Conservation (phyloP, 345 rosid species). For the Litchi chinensis region DNA sequence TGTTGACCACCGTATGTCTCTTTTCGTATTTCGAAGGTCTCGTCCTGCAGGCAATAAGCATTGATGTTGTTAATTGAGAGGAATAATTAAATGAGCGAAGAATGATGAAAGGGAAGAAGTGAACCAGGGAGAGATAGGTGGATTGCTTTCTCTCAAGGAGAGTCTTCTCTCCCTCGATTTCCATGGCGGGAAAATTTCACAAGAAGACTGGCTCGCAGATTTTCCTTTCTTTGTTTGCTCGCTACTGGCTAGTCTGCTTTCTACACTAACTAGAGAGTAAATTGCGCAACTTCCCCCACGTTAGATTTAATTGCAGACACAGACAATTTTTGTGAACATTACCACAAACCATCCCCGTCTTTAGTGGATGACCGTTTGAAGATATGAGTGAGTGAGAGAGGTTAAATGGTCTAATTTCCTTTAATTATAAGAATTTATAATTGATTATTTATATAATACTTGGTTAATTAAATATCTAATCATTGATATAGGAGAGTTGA, state of each 20-base stretch:
- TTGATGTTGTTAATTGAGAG: not conserved
- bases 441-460: no score
- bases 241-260: not conserved
- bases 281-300: no score
- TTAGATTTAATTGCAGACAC: no score
- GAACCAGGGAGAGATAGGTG: conserved; percentile 50
- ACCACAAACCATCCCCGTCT: no score
- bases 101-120: not conserved
- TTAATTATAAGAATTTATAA: no score
- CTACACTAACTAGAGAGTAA: no score
- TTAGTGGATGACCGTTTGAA: no score
- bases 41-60: conserved; percentile 54
- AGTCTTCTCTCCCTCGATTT: conserved; percentile 46
- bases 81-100: not conserved
- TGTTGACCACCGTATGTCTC: conserved; percentile 87
- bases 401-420: no score
- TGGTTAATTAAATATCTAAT: no score
- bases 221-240: not conserved
- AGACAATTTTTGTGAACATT: no score
- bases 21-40: conserved; percentile 63
- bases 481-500: no score
- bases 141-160: conserved; percentile 63
- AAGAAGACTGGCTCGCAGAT: not conserved
- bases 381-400: no score
- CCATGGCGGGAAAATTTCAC: conserved; percentile 48